phyloP scores from a whole-genome alignment of 2,329 filamentous ascomycete species.

The Neonectria neomacrospora region DNA sequence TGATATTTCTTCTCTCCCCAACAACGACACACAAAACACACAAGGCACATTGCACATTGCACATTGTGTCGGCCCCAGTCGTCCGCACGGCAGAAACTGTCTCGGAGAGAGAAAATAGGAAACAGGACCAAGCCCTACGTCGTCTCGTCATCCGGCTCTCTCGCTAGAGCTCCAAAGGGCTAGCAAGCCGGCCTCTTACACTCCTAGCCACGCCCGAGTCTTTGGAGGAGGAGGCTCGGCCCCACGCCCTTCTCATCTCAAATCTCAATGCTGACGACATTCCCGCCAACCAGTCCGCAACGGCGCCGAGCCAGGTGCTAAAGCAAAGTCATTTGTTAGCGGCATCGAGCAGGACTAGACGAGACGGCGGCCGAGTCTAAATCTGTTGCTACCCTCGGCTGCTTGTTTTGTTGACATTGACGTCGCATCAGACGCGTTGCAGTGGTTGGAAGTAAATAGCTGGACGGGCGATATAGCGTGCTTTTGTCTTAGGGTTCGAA shows the following conservation, averaged over 20 bases:
- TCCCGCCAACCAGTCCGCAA: not conserved
- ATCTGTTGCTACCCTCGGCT: slow-evolving; percentile 13
- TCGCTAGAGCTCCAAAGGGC: slow-evolving; percentile 8
- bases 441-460: slow-evolving; percentile 20
- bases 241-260: slow-evolving; percentile 13
- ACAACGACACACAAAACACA: not conserved
- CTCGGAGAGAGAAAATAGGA: slow-evolving; percentile 9
- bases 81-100: slow-evolving; percentile 7
- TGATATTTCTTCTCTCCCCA: not conserved
- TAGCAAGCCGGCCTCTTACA: not conserved
- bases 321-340: slow-evolving; percentile 7
- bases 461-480: slow-evolving; percentile 4
- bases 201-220: not conserved
- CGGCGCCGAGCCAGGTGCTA: not conserved
- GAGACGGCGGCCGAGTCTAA: slow-evolving; percentile 24
- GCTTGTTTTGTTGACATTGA: slow-evolving; percentile 25
- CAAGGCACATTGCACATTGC: not conserved
- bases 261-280: slow-evolving; percentile 23
- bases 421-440: slow-evolving; percentile 16
- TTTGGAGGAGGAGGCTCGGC: not conserved
- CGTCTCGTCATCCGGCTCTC: not conserved
- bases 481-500: slow-evolving; percentile 1
- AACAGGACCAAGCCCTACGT: slow-evolving; percentile 6
- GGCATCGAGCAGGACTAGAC: slow-evolving; percentile 7
- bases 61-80: not conserved